These are phyloP conservation scores for Ceratocystis cubensis DNA, from an alignment of 2,329 filamentous ascomycete species.

Conservation along the genomic window DNA sequence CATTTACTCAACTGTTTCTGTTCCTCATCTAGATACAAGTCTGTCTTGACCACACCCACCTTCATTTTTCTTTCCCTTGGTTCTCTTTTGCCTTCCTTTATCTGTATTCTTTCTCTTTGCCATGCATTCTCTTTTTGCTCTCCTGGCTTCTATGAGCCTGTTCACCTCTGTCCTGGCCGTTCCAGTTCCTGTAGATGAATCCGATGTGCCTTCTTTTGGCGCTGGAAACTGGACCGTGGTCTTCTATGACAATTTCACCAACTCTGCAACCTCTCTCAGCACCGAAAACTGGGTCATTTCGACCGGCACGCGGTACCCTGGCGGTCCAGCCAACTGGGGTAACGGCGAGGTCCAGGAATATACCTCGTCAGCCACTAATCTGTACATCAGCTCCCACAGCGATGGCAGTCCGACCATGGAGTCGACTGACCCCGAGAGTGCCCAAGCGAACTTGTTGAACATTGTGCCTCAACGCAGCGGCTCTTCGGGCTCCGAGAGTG, in stretches of 20 bases:
- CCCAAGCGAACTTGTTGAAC: slow-evolving; percentile 10
- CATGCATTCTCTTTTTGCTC: not conserved
- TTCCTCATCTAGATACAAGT: slow-evolving; percentile 3
- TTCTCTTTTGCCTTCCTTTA: not conserved
- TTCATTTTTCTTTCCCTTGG: not conserved
- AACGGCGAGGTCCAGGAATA: slow-evolving; percentile 38
- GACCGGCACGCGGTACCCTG: slow-evolving; percentile 35
- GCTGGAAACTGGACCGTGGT: slow-evolving; percentile 20
- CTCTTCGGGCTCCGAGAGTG: not conserved
- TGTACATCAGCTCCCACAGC: slow-evolving; percentile 26
- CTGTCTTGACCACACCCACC: not conserved
- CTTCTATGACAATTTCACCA: slow-evolving; percentile 27
- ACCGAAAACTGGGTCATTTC: slow-evolving; percentile 22
- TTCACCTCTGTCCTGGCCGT: not conserved
- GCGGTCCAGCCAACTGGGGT: slow-evolving; percentile 37
- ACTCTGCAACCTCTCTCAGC: slow-evolving; percentile 11
- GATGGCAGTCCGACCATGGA: slow-evolving; percentile 23
- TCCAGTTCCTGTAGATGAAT: not conserved
- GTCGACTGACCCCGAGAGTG: not conserved
- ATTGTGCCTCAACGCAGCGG: slow-evolving; percentile 15
- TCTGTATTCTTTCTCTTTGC: not conserved
- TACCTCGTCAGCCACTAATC: slow-evolving; percentile 31
- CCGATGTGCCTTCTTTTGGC: not conserved
- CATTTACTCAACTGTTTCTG: not conserved
- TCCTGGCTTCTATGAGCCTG: slow-evolving; percentile 1